Base-by-base conservation (phyloP, 805 yeast species). In the Candida railenensis region DNA sequence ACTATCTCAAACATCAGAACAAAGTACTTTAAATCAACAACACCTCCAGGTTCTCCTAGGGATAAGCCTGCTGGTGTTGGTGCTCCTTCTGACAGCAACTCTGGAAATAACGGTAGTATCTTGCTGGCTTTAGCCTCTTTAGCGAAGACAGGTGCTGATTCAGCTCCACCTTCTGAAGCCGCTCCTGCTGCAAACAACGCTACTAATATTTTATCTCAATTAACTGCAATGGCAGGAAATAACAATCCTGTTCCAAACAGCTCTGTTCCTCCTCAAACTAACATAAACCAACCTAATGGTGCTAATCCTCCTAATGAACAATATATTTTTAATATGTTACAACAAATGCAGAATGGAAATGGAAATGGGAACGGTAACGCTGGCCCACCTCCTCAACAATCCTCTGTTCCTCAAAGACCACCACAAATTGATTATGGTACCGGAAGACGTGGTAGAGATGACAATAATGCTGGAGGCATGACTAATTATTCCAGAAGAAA, bases 61-160 rank as follows among this genome's bases (percentile, higher is more conserved):
- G 19, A 19, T 18, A 20, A 45, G 22, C 45, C 51, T 22, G 7
- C 18, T 53, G 43, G 55, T 19, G 47, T 61, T 5, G 43, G 57
- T 5, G 49, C 61, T 15, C 51, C 57, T 3, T 34, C 62, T 9
- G 53, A 65, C 21, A 53, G 58, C 38, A 57, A 54, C 33, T 66
- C 76, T 7, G 59, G 64, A 28, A 83, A 79, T 53, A 79, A 91
- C 3, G 79, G 79, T 43, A 78, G 85, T 42, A 80, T 85, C 47
- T 74, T 86, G 52, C 86, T 82, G 71, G 89, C 88, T 19, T 71
- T 83, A 44, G 87, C 89, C 20, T 75, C 82, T 40, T 73, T 83
- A 63, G 85, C 80, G 58, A 73, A 79, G 66, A 32, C 54, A 52
- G 47, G 73, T 48, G 63, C 64, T 12, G 53, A 56, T 22, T 65